phyloP scores from a whole-genome alignment of 306 rosid genomes.

The Betula pendula region DNA sequence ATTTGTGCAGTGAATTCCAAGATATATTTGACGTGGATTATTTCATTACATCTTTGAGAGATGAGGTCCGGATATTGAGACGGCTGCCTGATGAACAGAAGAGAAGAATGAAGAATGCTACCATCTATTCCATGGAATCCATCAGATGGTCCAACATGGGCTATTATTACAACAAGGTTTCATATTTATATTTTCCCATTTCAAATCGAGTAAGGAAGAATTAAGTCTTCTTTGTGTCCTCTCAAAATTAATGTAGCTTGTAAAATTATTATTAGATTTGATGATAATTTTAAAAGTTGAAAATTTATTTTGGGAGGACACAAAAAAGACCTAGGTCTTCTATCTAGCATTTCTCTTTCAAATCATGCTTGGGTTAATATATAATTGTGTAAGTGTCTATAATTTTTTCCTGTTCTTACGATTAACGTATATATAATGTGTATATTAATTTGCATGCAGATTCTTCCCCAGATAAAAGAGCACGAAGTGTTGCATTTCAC shows the following conservation, averaged over 20 bases:
- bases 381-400: too few relatives aligned
- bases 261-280: too few relatives aligned
- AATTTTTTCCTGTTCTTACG: too few relatives aligned
- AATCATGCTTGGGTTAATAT: too few relatives aligned
- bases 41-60: constrained; percentile 76
- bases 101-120: constrained; percentile 46
- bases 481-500: constrained; percentile 78
- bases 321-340: too few relatives aligned
- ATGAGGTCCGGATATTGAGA: constrained; percentile 75
- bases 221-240: too few relatives aligned
- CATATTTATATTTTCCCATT: too few relatives aligned
- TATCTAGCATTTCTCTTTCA: too few relatives aligned
- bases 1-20: constrained; percentile 61
- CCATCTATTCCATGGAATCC: constrained; percentile 57
- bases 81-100: constrained; percentile 25
- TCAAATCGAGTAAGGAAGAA: too few relatives aligned
- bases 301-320: too few relatives aligned
- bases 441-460: constrained; percentile 47
- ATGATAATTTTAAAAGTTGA: too few relatives aligned
- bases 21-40: constrained; percentile 78
- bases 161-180: constrained; percentile 45
- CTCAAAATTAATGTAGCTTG: too few relatives aligned
- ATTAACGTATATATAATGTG: neutral
- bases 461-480: constrained; percentile 68
- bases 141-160: constrained; percentile 84